Evolutionary conservation across 164 flowering plant genomes (phyloP).

Genomic region (Brasenia schreberi): DNA sequence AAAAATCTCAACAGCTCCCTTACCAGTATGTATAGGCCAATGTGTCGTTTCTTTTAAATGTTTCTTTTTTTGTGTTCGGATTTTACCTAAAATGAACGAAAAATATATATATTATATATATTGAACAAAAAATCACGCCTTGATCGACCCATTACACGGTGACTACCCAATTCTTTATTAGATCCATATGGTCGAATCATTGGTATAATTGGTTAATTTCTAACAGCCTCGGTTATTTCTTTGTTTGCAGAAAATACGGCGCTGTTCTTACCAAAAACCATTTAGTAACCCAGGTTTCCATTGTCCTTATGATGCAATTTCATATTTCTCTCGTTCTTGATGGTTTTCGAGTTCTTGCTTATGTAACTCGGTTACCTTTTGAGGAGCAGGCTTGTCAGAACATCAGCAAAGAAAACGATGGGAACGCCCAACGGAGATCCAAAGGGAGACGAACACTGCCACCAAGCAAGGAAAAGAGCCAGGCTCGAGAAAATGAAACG

Average conservation of each 20-base stretch:
- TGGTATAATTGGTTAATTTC: neutral
- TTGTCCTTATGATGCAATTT: neutral
- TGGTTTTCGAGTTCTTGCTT: neutral
- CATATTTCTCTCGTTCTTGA: neutral
- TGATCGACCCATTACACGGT: slow-evolving; percentile 6
- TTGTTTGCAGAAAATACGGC: slow-evolving; percentile 3
- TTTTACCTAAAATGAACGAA: neutral
- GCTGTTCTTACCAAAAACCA: slow-evolving; percentile 3
- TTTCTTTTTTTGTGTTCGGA: neutral
- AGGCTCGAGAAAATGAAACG: neutral
- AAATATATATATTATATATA: too few species aligned
- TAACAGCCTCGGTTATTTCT: neutral
- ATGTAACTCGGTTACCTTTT: neutral
- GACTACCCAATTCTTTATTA: neutral
- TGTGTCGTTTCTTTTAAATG: neutral
- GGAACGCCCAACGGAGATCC: neutral
- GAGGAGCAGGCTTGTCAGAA: neutral
- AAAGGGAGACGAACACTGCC: slow-evolving; percentile 4
- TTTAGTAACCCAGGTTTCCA: slow-evolving; percentile 2
- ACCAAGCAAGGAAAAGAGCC: slow-evolving; percentile 4
- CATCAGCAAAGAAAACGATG: neutral
- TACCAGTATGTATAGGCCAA: slow-evolving; percentile 1
- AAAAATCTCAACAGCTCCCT: slow-evolving; percentile 1
- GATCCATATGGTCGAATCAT: neutral
- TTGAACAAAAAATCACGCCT: slow-evolving; percentile 1